Evolutionary conservation across 2,329 filamentous ascomycete species (phyloP), one percentile per base, ranked within the genome.

Genomic region (Penicillium sp.): DNA sequence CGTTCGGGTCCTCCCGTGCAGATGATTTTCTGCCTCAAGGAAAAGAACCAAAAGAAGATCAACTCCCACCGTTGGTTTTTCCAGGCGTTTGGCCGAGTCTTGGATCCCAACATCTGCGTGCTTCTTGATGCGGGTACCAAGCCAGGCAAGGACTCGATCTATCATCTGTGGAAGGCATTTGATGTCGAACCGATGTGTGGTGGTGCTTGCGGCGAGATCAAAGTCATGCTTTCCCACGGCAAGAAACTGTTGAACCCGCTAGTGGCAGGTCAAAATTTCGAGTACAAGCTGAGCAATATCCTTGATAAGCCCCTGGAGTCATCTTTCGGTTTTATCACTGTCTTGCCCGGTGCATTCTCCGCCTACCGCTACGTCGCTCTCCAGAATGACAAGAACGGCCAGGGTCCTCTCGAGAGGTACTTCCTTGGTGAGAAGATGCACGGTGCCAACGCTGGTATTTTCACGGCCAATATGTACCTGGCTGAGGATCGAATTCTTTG

Each of bases 11-110:
- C 92, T 45, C 90, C 92, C 0, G 85, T 98, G 2, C 92, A 98
- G 69, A 84, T 98, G 71, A 78, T 98, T 3, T 98, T 98, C 72
- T 98, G 92, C 64, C 67, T 98, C 44, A 98, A 98, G 72, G 92
- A 98, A 62, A 96, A 95, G 77, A 98, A 98, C 62, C 89, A 95
- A 70, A 98, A 98, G 74, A 98, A 98, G 75, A 98, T 98, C 77
- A 98, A 98, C 63, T 96, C 92, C 0, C 92, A 98, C 64, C 76
- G 92, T 62, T 98, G 92, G 92, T 96, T 98, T 71, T 98, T 98
- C 75, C 84, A 93, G 53, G 92, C 90, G 0, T 98, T 98, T 62
- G 92, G 92, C 20, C 79, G 82, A 14, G 85, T 96, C 2, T 69
- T 98, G 30, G 84, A 96, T 47, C 92, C 92, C 26, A 96, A 96